phyloP scores from a whole-genome alignment of 305 asterid species.

The Rubia tinctorum region DNA sequence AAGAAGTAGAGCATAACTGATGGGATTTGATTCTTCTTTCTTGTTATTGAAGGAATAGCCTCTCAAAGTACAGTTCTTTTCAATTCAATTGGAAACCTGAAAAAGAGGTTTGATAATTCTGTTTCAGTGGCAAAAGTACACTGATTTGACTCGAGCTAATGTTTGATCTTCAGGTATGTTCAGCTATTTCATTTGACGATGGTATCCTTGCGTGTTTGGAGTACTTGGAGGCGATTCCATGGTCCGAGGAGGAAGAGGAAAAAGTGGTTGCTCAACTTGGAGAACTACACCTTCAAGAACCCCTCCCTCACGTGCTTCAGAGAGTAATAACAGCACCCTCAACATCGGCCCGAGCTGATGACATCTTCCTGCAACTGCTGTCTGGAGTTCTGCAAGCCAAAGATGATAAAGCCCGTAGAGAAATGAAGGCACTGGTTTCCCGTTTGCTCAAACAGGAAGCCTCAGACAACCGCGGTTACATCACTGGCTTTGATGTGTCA shows the following conservation, averaged over 20 bases:
- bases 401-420: slow-evolving; percentile 74
- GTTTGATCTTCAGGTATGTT: slow-evolving; percentile 48
- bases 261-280: slow-evolving; percentile 49
- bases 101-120: not conserved
- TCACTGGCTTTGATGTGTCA: slow-evolving; percentile 44
- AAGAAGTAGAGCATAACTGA: not conserved
- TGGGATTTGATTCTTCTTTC: not conserved
- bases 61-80: not conserved
- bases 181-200: slow-evolving; percentile 72
- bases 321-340: slow-evolving; percentile 63
- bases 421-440: slow-evolving; percentile 60
- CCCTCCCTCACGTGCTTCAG: slow-evolving; percentile 55
- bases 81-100: not conserved
- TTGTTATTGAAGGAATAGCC: not conserved
- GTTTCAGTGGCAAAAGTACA: not conserved
- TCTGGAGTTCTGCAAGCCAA: slow-evolving; percentile 66
- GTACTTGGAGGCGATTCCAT: slow-evolving; percentile 80
- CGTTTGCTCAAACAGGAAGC: slow-evolving; percentile 54
- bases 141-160: not conserved
- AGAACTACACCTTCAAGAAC: slow-evolving; percentile 51
- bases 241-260: slow-evolving; percentile 84
- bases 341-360: slow-evolving; percentile 59
- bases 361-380: slow-evolving; percentile 56
- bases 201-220: slow-evolving; percentile 72
- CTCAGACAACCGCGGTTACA: slow-evolving; percentile 15